A percentile compares a stretch with the other conserved stretches of the same genome.
phyloP scores from a whole-genome alignment of 2,329 filamentous ascomycete genomes.

The Lecanosticta acicola region DNA sequence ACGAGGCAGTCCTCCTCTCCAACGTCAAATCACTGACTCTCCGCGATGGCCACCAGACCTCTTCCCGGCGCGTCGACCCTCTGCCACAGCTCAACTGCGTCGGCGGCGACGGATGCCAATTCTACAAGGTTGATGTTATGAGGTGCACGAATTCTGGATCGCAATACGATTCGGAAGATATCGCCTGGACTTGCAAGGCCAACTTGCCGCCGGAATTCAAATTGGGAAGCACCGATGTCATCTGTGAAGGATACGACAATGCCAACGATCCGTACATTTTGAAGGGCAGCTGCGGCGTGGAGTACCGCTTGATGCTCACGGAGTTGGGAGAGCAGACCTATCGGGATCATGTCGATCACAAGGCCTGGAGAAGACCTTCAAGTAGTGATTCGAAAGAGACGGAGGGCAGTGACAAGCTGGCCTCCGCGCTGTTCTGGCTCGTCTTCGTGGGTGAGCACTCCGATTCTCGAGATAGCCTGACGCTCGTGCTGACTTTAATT shows the following conservation, averaged over 20 bases:
- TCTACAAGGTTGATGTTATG: conserved; percentile 75
- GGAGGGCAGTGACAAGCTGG: conserved; percentile 18
- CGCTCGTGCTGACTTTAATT: conserved; percentile 1
- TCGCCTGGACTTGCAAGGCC: conserved; percentile 87
- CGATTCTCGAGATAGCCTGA: not conserved
- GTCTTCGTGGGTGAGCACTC: conserved; percentile 49
- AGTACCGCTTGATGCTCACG: conserved; percentile 77
- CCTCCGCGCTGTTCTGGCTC: conserved; percentile 51
- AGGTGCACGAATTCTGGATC: conserved; percentile 82
- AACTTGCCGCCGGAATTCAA: conserved; percentile 59
- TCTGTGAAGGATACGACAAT: conserved; percentile 80
- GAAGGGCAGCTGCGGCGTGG: conserved; percentile 86
- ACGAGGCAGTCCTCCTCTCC: conserved; percentile 48
- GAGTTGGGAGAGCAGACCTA: conserved; percentile 51
- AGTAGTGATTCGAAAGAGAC: not conserved
- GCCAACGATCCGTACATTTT: conserved; percentile 79
- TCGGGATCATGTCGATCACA: conserved; percentile 3
- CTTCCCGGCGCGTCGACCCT: conserved; percentile 67
- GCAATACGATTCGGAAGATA: conserved; percentile 71
- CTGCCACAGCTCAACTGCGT: conserved; percentile 71
- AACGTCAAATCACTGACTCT: conserved; percentile 75
- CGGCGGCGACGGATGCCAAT: conserved; percentile 54
- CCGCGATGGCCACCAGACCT: conserved; percentile 60
- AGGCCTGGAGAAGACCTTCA: conserved; percentile 5
- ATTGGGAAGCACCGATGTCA: conserved; percentile 80